Evolutionary conservation across 129 eudicot species (phyloP), one percentile per base, ranked within the genome.

Genomic region (Tanacetum coccineum): DNA sequence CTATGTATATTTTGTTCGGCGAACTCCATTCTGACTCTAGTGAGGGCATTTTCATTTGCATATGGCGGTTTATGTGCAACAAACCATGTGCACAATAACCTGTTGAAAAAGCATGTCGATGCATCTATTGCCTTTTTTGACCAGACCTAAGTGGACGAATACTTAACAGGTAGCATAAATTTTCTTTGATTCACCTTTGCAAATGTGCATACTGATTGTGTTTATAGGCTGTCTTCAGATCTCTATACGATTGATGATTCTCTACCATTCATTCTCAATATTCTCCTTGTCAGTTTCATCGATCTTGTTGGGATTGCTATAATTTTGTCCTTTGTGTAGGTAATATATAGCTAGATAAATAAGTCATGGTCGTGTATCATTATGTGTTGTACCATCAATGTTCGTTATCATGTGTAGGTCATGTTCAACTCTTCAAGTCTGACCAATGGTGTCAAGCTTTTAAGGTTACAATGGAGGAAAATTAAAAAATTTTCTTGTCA

Each of bases 101-200:
- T 92, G 54, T 68, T 92, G 53, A 71, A 66, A 73, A 85, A 80
- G 73, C 89, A 88, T 61, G 83, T 85, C 39, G 68, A 82, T 80
- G 88, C 98, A 78, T 86, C 95, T 13, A 72, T 92, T 69, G 64
- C 80, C 60, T 92, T 92, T 67, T 88, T 85, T 84, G 98, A 92
- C 70, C 95, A 74, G 73, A 92, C 96, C 98, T 96, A 65, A 86
- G 79, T 71, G 98, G 98, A 76, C 88, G 98, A 82, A 92, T 92
- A 74, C 84, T 92, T 49, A 92, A 88, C 82, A n/a, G n/a, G n/a
- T n/a, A n/a, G n/a, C n/a, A n/a, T n/a, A n/a, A n/a, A n/a, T n/a
- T n/a, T n/a, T n/a, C n/a, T n/a, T n/a, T n/a, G n/a, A n/a, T n/a
- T n/a, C n/a, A n/a, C n/a, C n/a, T n/a, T n/a, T n/a, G n/a, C n/a